phyloP scores from a whole-genome alignment of 1,284 basidiomycete genomes.

The Ganoderma meredithae region DNA sequence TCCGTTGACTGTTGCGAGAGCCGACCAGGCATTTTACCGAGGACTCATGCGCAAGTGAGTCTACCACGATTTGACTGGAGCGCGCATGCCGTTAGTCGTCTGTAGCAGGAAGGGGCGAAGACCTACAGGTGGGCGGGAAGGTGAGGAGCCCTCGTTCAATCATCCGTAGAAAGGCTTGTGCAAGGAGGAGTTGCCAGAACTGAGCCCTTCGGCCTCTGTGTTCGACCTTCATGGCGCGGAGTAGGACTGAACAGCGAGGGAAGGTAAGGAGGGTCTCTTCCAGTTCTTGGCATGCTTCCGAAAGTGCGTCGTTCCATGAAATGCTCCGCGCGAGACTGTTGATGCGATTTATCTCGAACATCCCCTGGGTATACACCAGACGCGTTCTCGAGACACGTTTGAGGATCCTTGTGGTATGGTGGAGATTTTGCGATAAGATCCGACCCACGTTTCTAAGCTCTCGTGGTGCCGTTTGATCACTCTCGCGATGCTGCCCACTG shows the following conservation, averaged over 20 bases:
- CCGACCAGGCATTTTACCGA: not conserved
- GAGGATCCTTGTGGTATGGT: not conserved
- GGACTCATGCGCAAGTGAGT: not conserved
- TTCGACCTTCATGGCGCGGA: not conserved
- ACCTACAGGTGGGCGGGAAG: too few species aligned
- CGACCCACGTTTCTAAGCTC: too few species aligned
- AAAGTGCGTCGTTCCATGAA: not conserved
- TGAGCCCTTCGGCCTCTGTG: not conserved
- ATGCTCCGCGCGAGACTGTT: not conserved
- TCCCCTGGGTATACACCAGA: not conserved
- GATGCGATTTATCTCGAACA: not conserved
- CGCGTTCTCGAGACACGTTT: not conserved
- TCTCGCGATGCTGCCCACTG: too few species aligned
- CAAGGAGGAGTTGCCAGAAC: not conserved
- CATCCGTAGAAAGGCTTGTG: not conserved
- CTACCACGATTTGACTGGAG: not conserved
- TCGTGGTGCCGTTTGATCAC: too few species aligned
- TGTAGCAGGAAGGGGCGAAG: not conserved
- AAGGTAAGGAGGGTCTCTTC: not conserved
- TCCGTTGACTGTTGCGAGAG: not conserved
- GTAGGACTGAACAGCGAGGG: not conserved
- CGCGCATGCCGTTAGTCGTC: not conserved
- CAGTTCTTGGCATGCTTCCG: not conserved
- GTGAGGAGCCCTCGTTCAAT: not conserved
- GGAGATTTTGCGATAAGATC: not conserved